These are phyloP conservation scores for Cladosporium colombiae DNA, from an alignment of 2,329 filamentous ascomycete genomes.

Conservation along the genomic window DNA sequence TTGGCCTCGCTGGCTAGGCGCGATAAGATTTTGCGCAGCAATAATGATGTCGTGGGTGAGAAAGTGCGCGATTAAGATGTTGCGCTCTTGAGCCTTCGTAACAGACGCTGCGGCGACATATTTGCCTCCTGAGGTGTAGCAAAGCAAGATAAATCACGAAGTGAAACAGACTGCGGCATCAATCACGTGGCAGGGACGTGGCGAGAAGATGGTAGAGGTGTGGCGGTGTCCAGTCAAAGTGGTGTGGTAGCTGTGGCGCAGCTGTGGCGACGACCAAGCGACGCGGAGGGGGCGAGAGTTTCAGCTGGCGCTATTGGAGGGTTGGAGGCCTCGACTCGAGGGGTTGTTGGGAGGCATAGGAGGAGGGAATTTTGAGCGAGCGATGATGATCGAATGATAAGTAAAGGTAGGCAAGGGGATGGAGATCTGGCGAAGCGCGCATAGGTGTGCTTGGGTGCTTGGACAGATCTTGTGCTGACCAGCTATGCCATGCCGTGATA, in stretches of 20 bases:
- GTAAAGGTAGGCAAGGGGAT: too few species aligned
- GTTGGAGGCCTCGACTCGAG: neutral
- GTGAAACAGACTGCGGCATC: neutral
- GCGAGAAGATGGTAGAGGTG: neutral
- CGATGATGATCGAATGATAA: neutral
- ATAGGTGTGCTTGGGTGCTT: neutral
- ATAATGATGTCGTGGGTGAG: neutral
- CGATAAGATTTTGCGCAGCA: conserved; percentile 18
- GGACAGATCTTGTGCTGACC: neutral
- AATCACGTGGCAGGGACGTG: neutral
- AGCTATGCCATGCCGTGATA: neutral
- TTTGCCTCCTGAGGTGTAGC: neutral
- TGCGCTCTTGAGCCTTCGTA: neutral
- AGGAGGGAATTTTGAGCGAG: neutral
- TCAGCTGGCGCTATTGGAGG: neutral
- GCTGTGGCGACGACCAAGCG: neutral
- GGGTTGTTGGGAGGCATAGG: neutral
- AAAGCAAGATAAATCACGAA: neutral
- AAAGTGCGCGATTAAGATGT: conserved; percentile 5
- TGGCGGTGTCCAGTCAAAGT: neutral
- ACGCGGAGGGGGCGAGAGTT: neutral
- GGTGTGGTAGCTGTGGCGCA: neutral
- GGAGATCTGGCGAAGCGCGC: neutral
- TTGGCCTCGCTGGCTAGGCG: conserved; percentile 13
- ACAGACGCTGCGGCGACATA: neutral